Conservation (phyloP, 352 stramenopile species). For the Globisporangium recalcitrans region DNA sequence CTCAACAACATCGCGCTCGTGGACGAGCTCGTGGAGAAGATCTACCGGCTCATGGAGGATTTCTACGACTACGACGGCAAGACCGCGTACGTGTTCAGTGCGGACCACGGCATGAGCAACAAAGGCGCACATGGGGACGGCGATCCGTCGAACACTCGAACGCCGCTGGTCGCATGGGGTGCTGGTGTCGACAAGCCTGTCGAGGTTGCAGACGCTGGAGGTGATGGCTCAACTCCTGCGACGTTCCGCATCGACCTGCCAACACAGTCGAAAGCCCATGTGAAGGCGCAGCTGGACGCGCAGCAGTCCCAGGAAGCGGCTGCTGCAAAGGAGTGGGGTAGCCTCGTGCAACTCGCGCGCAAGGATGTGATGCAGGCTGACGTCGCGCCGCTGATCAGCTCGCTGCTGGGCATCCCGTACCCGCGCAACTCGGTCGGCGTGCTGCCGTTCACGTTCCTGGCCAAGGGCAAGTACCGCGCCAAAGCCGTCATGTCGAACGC, state of each 20-base stretch:
- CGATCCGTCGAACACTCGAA: slow-evolving; percentile 76
- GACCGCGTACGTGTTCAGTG: slow-evolving; percentile 81
- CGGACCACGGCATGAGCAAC: slow-evolving; percentile 82
- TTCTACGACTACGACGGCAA: slow-evolving; percentile 61
- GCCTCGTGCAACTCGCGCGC: slow-evolving; percentile 38
- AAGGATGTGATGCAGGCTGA: slow-evolving; percentile 85
- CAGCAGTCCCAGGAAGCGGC: slow-evolving; percentile 43
- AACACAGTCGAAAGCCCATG: slow-evolving; percentile 59
- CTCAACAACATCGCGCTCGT: slow-evolving; percentile 82
- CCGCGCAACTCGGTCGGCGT: slow-evolving; percentile 82
- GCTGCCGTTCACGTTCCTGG: slow-evolving; percentile 65
- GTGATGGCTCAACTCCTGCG: background rate
- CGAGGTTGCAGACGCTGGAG: background rate
- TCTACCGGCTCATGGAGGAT: slow-evolving; percentile 46
- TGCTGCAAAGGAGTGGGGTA: slow-evolving; percentile 39
- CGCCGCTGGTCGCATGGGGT: slow-evolving; percentile 72
- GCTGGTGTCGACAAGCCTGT: slow-evolving; percentile 51
- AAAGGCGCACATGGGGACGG: slow-evolving; percentile 81
- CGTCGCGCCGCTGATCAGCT: slow-evolving; percentile 67
- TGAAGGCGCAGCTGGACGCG: slow-evolving; percentile 50
- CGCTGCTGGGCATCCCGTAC: slow-evolving; percentile 66
- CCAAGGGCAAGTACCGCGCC: slow-evolving; percentile 54
- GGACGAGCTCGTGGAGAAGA: slow-evolving; percentile 69
- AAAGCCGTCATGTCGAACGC: slow-evolving; percentile 70
- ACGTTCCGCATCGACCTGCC: slow-evolving; percentile 58